Evolutionary conservation across 257 asterid species (phyloP).

Genomic region (Ocimum tenuiflorum): DNA sequence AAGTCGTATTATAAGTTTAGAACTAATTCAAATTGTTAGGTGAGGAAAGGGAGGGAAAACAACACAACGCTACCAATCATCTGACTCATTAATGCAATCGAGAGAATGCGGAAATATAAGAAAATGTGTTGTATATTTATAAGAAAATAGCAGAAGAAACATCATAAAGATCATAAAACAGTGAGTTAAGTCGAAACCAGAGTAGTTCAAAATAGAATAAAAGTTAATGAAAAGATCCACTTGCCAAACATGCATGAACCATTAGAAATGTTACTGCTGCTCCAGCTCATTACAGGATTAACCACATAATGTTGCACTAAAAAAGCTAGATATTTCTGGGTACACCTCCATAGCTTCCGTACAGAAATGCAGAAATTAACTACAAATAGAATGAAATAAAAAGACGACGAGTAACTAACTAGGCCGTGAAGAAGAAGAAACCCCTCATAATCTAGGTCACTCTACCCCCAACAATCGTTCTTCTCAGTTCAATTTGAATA

Average conservation of each 20-base stretch:
- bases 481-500: no score
- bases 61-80: background rate
- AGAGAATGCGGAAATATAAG: background rate
- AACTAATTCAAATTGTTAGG: background rate
- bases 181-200: background rate
- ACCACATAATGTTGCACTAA: background rate
- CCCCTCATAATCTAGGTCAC: background rate
- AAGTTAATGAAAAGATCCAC: slow-evolving; percentile 4
- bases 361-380: background rate
- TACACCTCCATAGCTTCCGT: background rate
- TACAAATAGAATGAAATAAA: no score
- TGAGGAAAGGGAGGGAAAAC: background rate
- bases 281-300: background rate
- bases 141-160: background rate
- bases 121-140: no score
- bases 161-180: background rate
- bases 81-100: background rate
- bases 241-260: slow-evolving; percentile 23
- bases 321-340: background rate
- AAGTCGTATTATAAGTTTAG: background rate
- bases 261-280: background rate
- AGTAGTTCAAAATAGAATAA: slow-evolving; percentile 10
- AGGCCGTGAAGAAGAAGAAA: background rate
- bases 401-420: background rate
- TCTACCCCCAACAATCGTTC: background rate